Base-by-base conservation (phyloP, 2,329 filamentous ascomycete genomes). In the Thielaviopsis ethacetica region DNA sequence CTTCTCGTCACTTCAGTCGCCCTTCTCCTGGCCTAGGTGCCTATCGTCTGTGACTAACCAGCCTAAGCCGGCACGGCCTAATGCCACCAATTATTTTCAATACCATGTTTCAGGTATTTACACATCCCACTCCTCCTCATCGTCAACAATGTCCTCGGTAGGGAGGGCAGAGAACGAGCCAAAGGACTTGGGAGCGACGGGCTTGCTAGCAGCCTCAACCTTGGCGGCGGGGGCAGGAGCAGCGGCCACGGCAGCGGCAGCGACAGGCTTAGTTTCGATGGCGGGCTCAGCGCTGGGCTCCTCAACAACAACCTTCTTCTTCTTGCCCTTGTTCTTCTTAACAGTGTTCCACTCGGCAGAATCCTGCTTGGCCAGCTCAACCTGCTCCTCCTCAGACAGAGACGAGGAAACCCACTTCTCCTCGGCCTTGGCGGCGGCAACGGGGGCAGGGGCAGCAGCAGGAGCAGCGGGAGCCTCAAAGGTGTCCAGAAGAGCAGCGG, bases 331-430 rank as follows among this genome's bases (percentile, higher is more conserved):
- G 64, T 63, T 63, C 44, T 59, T 60, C 66, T 73, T 76, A 55
- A 85, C 82, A 34, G 81, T 81, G 67, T 72, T 81, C 81, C 82
- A 85, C 63, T 81, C 75, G 54, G 77, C 74, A 21, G 68, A 71
- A 27, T 76, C 72, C 21, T 71, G 71, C 64, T 76, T 76, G 59
- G 81, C 72, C 67, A 78, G 71, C 70, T 82, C 75, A 64, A 83
- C 71, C 70, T 83, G 80, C 69, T 83, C 78, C 68, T 84, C 80
- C 67, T 83, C 80, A 0, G 80, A 82, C 2, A 78, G 78, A 1
- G 81, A 70, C 10, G 75, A 72, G 5, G 76, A 71, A 27, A 75
- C 71, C 76, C 77, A 80, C 62, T 44, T 44, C 17, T 44, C 38
- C 13, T 44, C 38, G 10, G 38, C 38, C 38, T 69, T 72, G 50